phyloP scores from a whole-genome alignment of 2,329 filamentous ascomycete genomes.

The Colletotrichum truncatum region DNA sequence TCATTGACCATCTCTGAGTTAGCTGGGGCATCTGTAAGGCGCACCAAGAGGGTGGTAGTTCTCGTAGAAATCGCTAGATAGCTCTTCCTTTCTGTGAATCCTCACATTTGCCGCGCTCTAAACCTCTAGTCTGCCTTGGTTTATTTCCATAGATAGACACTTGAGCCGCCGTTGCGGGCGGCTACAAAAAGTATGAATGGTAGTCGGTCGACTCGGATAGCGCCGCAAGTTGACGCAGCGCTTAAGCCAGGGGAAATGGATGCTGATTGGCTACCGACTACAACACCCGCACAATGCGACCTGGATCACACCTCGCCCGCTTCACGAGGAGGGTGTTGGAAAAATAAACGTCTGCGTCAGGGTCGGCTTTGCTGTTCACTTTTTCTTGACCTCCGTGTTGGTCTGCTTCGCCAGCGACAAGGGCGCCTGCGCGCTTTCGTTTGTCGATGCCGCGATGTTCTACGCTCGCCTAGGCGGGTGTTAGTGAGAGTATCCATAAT shows the following conservation, averaged over 20 bases:
- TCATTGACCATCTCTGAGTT: background rate
- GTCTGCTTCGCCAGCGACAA: slow-evolving; percentile 3
- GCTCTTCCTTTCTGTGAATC: background rate
- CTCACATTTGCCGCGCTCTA: background rate
- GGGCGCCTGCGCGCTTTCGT: slow-evolving; percentile 14
- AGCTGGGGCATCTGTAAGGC: background rate
- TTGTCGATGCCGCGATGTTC: slow-evolving; percentile 13
- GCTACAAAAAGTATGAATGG: slow-evolving; percentile 23
- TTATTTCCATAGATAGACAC: background rate
- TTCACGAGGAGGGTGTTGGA: background rate
- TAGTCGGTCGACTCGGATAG: slow-evolving; percentile 17
- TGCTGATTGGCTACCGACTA: slow-evolving; percentile 26
- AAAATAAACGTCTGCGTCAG: background rate
- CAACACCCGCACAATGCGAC: slow-evolving; percentile 28
- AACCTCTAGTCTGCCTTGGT: background rate
- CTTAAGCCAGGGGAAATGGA: slow-evolving; percentile 19
- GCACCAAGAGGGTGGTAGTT: background rate
- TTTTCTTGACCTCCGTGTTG: slow-evolving; percentile 4
- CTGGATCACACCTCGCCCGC: slow-evolving; percentile 29
- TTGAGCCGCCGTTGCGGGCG: slow-evolving; percentile 11
- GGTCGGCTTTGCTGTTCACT: background rate
- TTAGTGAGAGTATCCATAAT: slow-evolving; percentile 3
- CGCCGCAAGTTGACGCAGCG: slow-evolving; percentile 13
- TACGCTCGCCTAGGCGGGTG: slow-evolving; percentile 7
- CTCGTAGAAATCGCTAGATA: background rate